Base-by-base conservation (phyloP, 345 rosid genomes). In the Brassica juncea region DNA sequence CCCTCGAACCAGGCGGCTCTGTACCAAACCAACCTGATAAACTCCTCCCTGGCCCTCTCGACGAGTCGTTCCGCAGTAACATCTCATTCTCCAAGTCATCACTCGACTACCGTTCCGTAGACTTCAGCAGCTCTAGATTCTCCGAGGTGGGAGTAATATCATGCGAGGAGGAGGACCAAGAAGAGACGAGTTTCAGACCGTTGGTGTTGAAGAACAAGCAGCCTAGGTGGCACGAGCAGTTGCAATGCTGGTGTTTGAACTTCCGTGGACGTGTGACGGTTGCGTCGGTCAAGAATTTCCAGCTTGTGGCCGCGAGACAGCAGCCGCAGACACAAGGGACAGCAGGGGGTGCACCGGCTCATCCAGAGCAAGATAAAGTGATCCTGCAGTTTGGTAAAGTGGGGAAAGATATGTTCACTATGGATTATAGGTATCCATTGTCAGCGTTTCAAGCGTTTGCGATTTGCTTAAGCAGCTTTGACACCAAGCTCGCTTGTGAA, bases 391-490 rank as follows among this genome's bases (percentile, higher is more conserved):
- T 94, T 57, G 97, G 97, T 14, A 92, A 92, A 84, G 95, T 94
- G 10, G 92, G 97, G 11, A 94, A 92, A 85, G 99, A 94, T 79
- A 91, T 94, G 94, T 94, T 94, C 82, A 94, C 97, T 0, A 94
- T 94, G 98, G 98, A 94, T 83, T 92, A 94, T 68, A 87, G 97
- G 42, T 94, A 92, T 65, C 99, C 99, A 2, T 82, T 94, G 14
- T 94, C 99, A 2, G 99, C 99, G 27, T 94, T 92, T 84, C 99
- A 94, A 77, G 97, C 99, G 2, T 94, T 94, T 75, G 97, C 99
- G 0, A 91, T 94, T 62, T 94, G 99, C 85, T 84, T 94, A 86
- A 94, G 99, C 90, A 92, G 99, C 95, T 94, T 94, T 79, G 99
- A 94, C 86, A 94, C 97, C 23, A 94, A 94, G 85, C 77, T 94